Evolutionary conservation across 2,329 filamentous ascomycete species (phyloP).

Genomic region (Calonectria ilicicola): DNA sequence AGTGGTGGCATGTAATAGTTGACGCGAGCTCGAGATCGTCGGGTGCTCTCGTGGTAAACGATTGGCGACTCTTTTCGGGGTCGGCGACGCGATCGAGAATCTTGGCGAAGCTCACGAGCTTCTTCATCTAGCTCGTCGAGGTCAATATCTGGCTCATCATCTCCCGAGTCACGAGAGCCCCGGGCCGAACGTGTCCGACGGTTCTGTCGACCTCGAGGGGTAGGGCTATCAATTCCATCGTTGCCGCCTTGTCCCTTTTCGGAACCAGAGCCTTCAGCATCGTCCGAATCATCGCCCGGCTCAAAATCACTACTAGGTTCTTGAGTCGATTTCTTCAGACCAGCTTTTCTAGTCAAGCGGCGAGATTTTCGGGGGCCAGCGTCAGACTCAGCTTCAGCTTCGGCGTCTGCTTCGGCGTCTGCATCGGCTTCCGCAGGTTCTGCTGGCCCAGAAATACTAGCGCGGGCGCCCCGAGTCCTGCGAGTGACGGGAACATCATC

Average conservation of each 20-base stretch:
- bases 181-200: constrained; percentile 57
- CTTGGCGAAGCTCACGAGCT: constrained; percentile 69
- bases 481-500: constrained; percentile 63
- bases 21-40: constrained; percentile 70
- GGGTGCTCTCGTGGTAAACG: constrained; percentile 67
- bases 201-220: constrained; percentile 60
- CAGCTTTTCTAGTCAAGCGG: constrained; percentile 61
- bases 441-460: constrained; percentile 42
- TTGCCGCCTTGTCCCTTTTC: constrained; percentile 52
- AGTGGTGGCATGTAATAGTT: constrained; percentile 90
- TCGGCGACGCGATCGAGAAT: constrained; percentile 64
- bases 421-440: constrained; percentile 40
- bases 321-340: constrained; percentile 58
- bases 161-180: constrained; percentile 66
- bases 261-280: constrained; percentile 60
- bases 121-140: constrained; percentile 75
- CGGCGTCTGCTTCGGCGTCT: constrained; percentile 38
- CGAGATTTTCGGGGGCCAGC: constrained; percentile 51
- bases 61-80: constrained; percentile 66
- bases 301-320: constrained; percentile 73
- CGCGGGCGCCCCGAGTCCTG: constrained; percentile 55
- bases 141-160: constrained; percentile 70
- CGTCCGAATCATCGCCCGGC: constrained; percentile 69
- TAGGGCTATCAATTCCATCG: constrained; percentile 61
- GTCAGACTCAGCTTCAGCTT: constrained; percentile 44